Conservation (phyloP, 2,329 filamentous ascomycete species). For the Botrytis tulipae region DNA sequence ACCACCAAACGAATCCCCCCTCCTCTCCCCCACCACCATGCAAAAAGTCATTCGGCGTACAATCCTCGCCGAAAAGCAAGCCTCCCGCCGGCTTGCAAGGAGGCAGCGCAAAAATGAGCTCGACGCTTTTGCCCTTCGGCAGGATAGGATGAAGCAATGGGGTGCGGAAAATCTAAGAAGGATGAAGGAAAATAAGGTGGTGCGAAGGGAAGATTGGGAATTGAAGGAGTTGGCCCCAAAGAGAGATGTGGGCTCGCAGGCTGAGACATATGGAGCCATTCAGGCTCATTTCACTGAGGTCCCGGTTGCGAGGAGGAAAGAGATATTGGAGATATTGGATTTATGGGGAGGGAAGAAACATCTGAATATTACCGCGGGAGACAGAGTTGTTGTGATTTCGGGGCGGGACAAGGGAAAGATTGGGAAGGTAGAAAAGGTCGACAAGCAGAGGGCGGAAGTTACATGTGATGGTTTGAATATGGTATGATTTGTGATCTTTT, state of each 20-base stretch:
- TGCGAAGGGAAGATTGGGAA: slow-evolving; percentile 73
- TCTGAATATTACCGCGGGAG: slow-evolving; percentile 64
- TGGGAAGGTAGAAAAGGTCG: slow-evolving; percentile 62
- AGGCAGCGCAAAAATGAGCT: slow-evolving; percentile 36
- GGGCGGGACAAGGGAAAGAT: slow-evolving; percentile 83
- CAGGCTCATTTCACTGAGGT: slow-evolving; percentile 39
- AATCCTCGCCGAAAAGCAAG: slow-evolving; percentile 64
- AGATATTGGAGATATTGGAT: slow-evolving; percentile 38
- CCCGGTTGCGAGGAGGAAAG: slow-evolving; percentile 27
- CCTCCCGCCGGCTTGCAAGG: slow-evolving; percentile 46
- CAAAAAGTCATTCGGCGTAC: slow-evolving; percentile 69
- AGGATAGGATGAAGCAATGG: background rate
- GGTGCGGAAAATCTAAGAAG: slow-evolving; percentile 24
- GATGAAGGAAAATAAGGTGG: slow-evolving; percentile 50
- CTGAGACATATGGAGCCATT: slow-evolving; percentile 60
- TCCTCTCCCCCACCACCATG: slow-evolving; percentile 47
- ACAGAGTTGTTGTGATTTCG: slow-evolving; percentile 78
- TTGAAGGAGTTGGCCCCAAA: slow-evolving; percentile 76
- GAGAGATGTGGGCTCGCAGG: slow-evolving; percentile 61
- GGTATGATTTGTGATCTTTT: slow-evolving; percentile 47
- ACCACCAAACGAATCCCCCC: slow-evolving; percentile 16
- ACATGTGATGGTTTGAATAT: slow-evolving; percentile 61
- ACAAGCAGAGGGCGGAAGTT: slow-evolving; percentile 54
- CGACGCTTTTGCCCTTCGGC: background rate
- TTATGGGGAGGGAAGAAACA: slow-evolving; percentile 42